phyloP scores from a whole-genome alignment of 2,329 filamentous ascomycete genomes.

The Aureobasidium subglaciale region DNA sequence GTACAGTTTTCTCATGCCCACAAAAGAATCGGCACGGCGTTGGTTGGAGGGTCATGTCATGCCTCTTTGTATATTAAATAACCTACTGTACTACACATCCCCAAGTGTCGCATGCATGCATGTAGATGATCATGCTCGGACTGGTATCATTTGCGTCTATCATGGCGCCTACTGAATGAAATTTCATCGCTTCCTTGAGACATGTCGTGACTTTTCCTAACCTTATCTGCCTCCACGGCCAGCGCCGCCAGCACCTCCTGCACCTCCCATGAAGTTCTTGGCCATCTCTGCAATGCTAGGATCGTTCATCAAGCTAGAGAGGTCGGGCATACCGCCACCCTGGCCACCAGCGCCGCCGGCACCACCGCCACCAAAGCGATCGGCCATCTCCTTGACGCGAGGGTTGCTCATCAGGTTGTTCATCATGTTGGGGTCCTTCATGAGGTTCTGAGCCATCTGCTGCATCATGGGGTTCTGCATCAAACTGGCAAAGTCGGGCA shows the following conservation, averaged over 20 bases:
- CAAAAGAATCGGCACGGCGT: constrained; percentile 13
- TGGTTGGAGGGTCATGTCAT: constrained; percentile 2
- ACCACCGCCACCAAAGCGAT: constrained; percentile 57
- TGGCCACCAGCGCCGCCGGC: constrained; percentile 28
- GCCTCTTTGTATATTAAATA: constrained; percentile 10
- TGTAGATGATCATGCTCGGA: background rate
- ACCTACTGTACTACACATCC: background rate
- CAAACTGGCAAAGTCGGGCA: constrained; percentile 79
- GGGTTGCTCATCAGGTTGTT: constrained; percentile 92
- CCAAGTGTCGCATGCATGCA: constrained; percentile 4
- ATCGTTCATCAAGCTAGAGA: constrained; percentile 81
- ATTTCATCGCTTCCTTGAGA: background rate
- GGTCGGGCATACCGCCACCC: constrained; percentile 83
- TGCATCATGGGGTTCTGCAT: constrained; percentile 99
- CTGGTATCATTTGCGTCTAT: constrained; percentile 14
- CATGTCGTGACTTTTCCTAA: background rate
- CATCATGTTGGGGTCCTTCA: constrained; percentile 94
- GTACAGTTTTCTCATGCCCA: background rate
- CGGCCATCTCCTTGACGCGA: constrained; percentile 76
- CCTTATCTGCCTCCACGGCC: constrained; percentile 19
- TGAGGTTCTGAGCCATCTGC: constrained; percentile 92
- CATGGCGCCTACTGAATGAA: background rate
- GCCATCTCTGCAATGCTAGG: constrained; percentile 88
- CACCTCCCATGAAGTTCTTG: constrained; percentile 60
- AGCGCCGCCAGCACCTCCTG: constrained; percentile 43